Base-by-base conservation (phyloP, 352 stramenopile genomes). In the Halophytophthora batemanensis region DNA sequence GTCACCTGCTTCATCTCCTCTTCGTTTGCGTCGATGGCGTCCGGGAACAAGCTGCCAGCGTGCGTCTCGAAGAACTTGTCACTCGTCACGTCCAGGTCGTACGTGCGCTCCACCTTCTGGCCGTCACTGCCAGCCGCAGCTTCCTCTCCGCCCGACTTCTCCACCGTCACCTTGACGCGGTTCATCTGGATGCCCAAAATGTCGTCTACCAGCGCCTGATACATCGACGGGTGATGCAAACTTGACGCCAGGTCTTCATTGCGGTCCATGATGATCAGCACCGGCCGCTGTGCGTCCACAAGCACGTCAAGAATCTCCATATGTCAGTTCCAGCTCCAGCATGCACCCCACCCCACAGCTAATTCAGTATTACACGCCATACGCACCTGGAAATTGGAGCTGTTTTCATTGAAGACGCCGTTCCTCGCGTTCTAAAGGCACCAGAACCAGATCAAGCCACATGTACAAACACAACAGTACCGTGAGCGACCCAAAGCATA, bases 181-280 rank as follows among this genome's bases (percentile, higher is more conserved):
- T 99, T 99, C 50, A 98, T 86, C 28, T 91, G 82, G 65, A 98
- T 96, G 41, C 87, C 88, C 40, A 99, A 71, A 43, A 99, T 81
- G 65, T 99, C 97, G 64, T 99, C 93, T 19, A 99, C 90, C 13
- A 99, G 74, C 21, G 95, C 94, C 55, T 93, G 82, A 51, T 96
- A 95, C n/a, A 85, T 93, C 31, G 90, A 97, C 6, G 90, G 94
- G 62, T 99, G 97, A 64, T 98, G 86, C 40, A 99, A 73, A 44
- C 90, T 91, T 36, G 94, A 97, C 17, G 96, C 84, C 19, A 99
- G 74, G 68, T 99, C 96, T 68, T 97, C 87, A 61, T 97, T 98
- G 13, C 97, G 95, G 68, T 99, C 95, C 72, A 98, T 84, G 50
- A 99, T 94, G 34, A 99, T 93, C 49, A 99, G 55, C 17, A 99